These are phyloP conservation scores for Trichoderma koningii DNA, from an alignment of 2,329 filamentous ascomycete species.

Conservation along the genomic window DNA sequence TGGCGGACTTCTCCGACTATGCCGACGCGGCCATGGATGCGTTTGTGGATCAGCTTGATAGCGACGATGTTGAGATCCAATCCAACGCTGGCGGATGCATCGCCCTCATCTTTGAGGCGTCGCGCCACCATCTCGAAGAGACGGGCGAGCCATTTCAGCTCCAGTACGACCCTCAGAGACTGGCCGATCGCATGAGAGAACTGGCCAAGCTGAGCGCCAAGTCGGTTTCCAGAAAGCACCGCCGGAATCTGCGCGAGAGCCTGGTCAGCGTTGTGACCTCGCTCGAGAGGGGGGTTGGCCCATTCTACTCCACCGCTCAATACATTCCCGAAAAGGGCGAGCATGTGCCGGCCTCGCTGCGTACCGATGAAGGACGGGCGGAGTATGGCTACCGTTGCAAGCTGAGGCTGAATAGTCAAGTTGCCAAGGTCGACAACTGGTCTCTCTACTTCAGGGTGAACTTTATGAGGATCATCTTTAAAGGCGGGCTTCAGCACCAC, in stretches of 20 bases:
- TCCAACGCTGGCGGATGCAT: slow-evolving; percentile 78
- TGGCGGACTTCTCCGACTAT: slow-evolving; percentile 72
- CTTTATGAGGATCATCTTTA: slow-evolving; percentile 51
- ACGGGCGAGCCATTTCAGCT: slow-evolving; percentile 53
- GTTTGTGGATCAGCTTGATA: slow-evolving; percentile 84
- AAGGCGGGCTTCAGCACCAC: slow-evolving; percentile 47
- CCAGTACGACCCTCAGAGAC: slow-evolving; percentile 52
- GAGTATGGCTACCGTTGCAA: slow-evolving; percentile 58
- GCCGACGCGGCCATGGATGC: slow-evolving; percentile 75
- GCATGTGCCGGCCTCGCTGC: slow-evolving; percentile 45
- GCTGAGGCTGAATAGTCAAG: slow-evolving; percentile 50
- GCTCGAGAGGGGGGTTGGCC: slow-evolving; percentile 56
- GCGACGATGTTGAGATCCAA: slow-evolving; percentile 70
- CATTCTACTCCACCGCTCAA: slow-evolving; percentile 55
- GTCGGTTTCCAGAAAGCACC: slow-evolving; percentile 52
- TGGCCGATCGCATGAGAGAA: slow-evolving; percentile 51
- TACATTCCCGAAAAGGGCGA: slow-evolving; percentile 46
- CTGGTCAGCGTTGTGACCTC: slow-evolving; percentile 57
- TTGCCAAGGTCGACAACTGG: slow-evolving; percentile 54
- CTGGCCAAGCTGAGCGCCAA: slow-evolving; percentile 52
- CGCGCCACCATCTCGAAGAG: slow-evolving; percentile 51
- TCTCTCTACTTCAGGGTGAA: slow-evolving; percentile 52
- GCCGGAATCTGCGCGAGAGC: slow-evolving; percentile 50
- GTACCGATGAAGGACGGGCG: slow-evolving; percentile 46
- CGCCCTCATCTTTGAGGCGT: slow-evolving; percentile 77